Evolutionary conservation across 179 eudicot species (phyloP), one percentile per base, ranked within the genome.

Genomic region (Spinacia oleracea): DNA sequence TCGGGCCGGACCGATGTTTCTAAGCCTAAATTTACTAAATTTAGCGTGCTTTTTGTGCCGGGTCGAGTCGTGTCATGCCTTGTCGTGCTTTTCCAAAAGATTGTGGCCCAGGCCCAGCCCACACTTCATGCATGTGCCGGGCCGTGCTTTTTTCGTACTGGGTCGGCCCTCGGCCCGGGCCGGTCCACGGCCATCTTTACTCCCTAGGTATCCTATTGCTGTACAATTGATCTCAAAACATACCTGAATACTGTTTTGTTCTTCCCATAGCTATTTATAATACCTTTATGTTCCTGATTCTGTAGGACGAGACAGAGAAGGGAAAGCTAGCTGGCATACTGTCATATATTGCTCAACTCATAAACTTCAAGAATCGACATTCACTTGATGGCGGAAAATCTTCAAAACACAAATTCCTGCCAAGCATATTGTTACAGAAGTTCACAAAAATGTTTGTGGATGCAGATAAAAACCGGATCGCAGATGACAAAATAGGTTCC

Each of bases 261-360:
- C 12, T 69, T 23, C 18, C 34, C 53, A 23, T 18, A 18, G 20
- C 7, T 42, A 15, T 40, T 2, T 38, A 40, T 42, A 25, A n/a
- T 15, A 29, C 50, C 29, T 46, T 27, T 6, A 2, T 75, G 16
- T 9, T 18, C 25, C 45, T 70, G 27, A 20, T 0, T 48, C 8
- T 64, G 70, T 65, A 96, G 98, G 92, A 94, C 70, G 92, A 92
- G 73, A 82, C 64, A 42, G 86, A 88, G 87, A 89, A 78, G 85
- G 81, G 51, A 83, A 84, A 66, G 81, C 80, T 88, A 65, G 94
- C 96, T 53, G 79, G 92, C 79, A 85, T 92, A 75, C 58, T 96
- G 46, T 91, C 97, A 6, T 96, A 86, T 81, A 88, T 96, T 50
- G 84, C 84, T 62, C 94, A 96, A 78, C 98, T 96, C 21, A 74